phyloP scores from a whole-genome alignment of 2,329 filamentous ascomycete genomes.

The Aspergillus sergii region DNA sequence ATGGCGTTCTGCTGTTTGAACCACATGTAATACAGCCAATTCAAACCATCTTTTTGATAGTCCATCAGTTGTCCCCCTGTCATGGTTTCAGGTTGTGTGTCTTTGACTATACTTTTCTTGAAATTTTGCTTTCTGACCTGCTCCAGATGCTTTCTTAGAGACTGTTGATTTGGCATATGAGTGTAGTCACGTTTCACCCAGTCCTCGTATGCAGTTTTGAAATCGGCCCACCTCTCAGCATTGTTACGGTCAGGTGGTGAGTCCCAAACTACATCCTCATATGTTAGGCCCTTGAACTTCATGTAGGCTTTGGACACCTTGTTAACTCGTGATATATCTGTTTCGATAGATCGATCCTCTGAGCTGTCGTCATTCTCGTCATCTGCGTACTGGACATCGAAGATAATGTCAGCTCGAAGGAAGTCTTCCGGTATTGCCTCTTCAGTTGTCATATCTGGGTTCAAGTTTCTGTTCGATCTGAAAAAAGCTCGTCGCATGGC shows the following conservation, averaged over 20 bases:
- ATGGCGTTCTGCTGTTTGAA: slow-evolving; percentile 81
- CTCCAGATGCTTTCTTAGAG: slow-evolving; percentile 68
- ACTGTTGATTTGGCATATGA: slow-evolving; percentile 54
- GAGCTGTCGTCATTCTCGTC: slow-evolving; percentile 42
- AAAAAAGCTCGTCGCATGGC: slow-evolving; percentile 74
- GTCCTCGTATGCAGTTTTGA: slow-evolving; percentile 80
- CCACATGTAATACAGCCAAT: slow-evolving; percentile 94
- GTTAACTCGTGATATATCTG: slow-evolving; percentile 71
- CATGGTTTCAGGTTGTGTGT: slow-evolving; percentile 72
- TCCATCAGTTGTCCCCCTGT: slow-evolving; percentile 83
- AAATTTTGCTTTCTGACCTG: slow-evolving; percentile 70
- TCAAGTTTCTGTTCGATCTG: slow-evolving; percentile 64
- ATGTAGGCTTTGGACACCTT: slow-evolving; percentile 75
- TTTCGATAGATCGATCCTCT: slow-evolving; percentile 61
- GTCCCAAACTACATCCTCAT: slow-evolving; percentile 92
- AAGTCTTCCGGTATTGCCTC: slow-evolving; percentile 89
- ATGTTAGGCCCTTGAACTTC: slow-evolving; percentile 90
- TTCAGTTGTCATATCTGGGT: slow-evolving; percentile 69
- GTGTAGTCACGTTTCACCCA: slow-evolving; percentile 81
- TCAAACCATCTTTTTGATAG: slow-evolving; percentile 90
- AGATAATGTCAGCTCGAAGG: slow-evolving; percentile 83
- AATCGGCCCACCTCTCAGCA: slow-evolving; percentile 71
- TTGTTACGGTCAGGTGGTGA: slow-evolving; percentile 68
- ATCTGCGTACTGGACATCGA: slow-evolving; percentile 72
- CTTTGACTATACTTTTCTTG: slow-evolving; percentile 64